Percentiles rank a stretch among this genome's conserved stretches.
phyloP scores from a whole-genome alignment of 441 rosid species.

The Adansonia grandidieri region DNA sequence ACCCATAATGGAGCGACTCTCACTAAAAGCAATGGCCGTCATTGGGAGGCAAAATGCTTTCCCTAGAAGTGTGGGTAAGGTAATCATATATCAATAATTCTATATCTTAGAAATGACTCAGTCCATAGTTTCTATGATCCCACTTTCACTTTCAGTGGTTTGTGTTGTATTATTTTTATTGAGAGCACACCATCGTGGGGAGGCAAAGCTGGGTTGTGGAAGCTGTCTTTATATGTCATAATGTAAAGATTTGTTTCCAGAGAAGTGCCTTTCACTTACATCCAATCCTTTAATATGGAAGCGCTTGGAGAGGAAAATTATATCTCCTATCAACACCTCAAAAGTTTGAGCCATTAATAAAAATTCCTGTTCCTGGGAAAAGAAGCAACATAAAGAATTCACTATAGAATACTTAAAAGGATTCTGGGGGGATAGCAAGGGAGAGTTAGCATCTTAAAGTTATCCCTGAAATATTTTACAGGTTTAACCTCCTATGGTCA shows the following conservation, averaged over 20 bases:
- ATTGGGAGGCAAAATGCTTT: background rate
- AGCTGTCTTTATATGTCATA: background rate
- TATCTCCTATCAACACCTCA: background rate
- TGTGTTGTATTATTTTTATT: background rate
- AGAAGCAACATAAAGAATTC: background rate
- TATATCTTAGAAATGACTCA: background rate
- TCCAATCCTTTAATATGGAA: background rate
- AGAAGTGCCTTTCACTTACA: background rate
- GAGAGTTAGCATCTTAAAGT: background rate
- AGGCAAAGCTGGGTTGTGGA: background rate
- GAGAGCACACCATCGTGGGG: background rate
- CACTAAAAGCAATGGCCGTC: background rate
- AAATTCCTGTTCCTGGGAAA: background rate
- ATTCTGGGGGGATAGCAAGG: background rate
- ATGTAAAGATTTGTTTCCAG: slow-evolving; percentile 3
- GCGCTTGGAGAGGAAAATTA: background rate
- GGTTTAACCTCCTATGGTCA: background rate
- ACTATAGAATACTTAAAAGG: background rate
- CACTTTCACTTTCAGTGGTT: background rate
- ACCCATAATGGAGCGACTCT: background rate
- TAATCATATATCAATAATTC: slow-evolving; percentile 9
- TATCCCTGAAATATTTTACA: background rate
- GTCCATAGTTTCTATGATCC: background rate
- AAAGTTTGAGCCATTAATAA: slow-evolving; percentile 1
- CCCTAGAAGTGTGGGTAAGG: background rate